Conservation (phyloP, 306 rosid species). For the apple (Malus domestica) region ASM211411v1 NC_041801.1:10577501-10578000, state of each 20-base stretch:
- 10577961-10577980: too few species aligned
- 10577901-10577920: too few species aligned
- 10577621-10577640: not conserved
- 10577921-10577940: too few species aligned
- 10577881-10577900: not conserved
- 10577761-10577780: not conserved
- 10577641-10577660: not conserved
- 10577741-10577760: not conserved
- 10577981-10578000: too few species aligned
- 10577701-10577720: not conserved
- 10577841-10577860: too few species aligned
- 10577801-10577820: not conserved
- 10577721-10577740: too few species aligned
- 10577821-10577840: not conserved
- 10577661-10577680: not conserved
- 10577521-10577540: too few species aligned
- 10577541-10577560: too few species aligned
- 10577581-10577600: not conserved
- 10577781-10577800: not conserved
- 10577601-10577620: not conserved
- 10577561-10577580: not conserved
- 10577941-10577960: too few species aligned
- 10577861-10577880: not conserved
- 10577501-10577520: not conserved
- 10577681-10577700: not conserved